phyloP scores from a whole-genome alignment of 306 rosid genomes.

The Acacia confusa region DNA sequence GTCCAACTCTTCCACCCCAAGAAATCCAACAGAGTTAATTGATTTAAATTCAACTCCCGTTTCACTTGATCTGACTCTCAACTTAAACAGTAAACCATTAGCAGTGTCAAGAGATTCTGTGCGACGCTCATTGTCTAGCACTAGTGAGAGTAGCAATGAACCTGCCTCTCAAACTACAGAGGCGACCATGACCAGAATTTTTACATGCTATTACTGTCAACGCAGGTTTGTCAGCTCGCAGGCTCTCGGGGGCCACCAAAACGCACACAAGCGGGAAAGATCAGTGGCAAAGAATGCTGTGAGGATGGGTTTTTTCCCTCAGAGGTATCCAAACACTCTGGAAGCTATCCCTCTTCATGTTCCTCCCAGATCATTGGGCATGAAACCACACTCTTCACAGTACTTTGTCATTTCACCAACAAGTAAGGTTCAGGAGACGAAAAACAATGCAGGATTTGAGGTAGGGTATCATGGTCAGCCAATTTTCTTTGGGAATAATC shows the following conservation, averaged over 20 bases:
- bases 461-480: slow-evolving; percentile 58
- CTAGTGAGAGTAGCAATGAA: slow-evolving; percentile 84
- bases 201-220: slow-evolving; percentile 85
- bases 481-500: slow-evolving; percentile 66
- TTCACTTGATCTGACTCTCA: slow-evolving; percentile 70
- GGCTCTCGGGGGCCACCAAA: slow-evolving; percentile 97
- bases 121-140: slow-evolving; percentile 73
- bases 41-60: slow-evolving; percentile 39
- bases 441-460: slow-evolving; percentile 51
- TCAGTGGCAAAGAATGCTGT: slow-evolving; percentile 79
- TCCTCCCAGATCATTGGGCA: slow-evolving; percentile 71
- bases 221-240: slow-evolving; percentile 88
- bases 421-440: slow-evolving; percentile 53
- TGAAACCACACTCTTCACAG: slow-evolving; percentile 77
- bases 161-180: slow-evolving; percentile 51
- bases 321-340: slow-evolving; percentile 55
- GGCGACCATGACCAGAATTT: slow-evolving; percentile 51
- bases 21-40: slow-evolving; percentile 31
- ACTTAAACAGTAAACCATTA: slow-evolving; percentile 34
- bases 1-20: slow-evolving; percentile 38
- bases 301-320: slow-evolving; percentile 73
- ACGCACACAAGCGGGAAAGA: slow-evolving; percentile 89
- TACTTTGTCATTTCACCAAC: slow-evolving; percentile 52
- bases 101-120: slow-evolving; percentile 44
- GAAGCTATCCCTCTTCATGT: slow-evolving; percentile 79